phyloP scores from a whole-genome alignment of 148 eudicot species.

The Chenopodium album region DNA sequence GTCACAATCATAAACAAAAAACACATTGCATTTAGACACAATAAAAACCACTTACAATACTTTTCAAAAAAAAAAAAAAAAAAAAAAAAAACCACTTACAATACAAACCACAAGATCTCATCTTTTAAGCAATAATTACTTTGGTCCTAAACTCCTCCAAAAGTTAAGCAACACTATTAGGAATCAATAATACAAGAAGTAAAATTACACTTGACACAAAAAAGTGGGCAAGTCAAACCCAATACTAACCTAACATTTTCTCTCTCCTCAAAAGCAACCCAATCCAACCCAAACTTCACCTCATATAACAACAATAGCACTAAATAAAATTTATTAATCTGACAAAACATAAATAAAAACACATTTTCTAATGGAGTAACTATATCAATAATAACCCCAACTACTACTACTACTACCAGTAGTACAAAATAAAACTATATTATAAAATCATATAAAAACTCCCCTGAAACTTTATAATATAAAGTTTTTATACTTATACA shows the following conservation, averaged over 20 bases:
- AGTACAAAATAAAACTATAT: too few relatives aligned
- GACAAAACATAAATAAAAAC: neutral
- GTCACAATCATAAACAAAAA: neutral
- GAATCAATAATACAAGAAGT: neutral
- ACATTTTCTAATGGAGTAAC: neutral
- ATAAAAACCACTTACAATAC: too few relatives aligned
- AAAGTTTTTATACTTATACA: too few relatives aligned
- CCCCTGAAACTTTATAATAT: too few relatives aligned
- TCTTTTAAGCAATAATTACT: neutral
- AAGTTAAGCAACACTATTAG: neutral
- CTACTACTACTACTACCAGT: neutral
- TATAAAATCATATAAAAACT: too few relatives aligned
- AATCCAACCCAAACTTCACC: too few relatives aligned
- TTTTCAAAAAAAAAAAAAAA: too few relatives aligned
- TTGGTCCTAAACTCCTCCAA: neutral
- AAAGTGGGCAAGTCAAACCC: constrained; percentile 3
- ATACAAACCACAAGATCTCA: neutral
- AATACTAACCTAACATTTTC: neutral
- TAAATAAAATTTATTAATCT: neutral
- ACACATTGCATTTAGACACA: neutral
- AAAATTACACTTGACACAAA: neutral
- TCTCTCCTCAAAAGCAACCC: neutral
- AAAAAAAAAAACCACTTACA: neutral
- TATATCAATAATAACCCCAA: constrained; percentile 1
- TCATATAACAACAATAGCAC: neutral